Base-by-base conservation (phyloP, 1,139 yeast species). In the Pichia sp. region DNA sequence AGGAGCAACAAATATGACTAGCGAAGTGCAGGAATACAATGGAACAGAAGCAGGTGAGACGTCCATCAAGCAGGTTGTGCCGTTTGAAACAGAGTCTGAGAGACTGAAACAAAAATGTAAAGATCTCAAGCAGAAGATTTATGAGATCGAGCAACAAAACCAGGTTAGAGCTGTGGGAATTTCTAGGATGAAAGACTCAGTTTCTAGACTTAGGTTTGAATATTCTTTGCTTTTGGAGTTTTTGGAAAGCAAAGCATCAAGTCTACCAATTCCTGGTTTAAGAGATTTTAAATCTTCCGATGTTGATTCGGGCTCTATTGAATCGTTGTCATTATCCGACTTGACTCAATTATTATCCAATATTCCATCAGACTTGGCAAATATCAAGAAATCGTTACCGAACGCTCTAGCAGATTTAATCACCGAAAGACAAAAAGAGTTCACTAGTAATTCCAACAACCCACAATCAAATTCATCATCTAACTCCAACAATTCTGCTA, bases 201-300 rank as follows among this genome's bases (percentile, higher is more conserved):
- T 90, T 33, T 80, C 90, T 53, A 70, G 97, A 52, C 68, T 86
- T 44, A 76, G 95, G 48, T 71, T 88, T 38, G 97, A 92, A 60
- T 83, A 94, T 56, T 77, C 90, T 1, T 69, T 90, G 31, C 66
- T 92, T 42, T 65, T 90, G 42, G 97, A 92, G 59, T 72, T 87
- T 52, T 72, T 92, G 39, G 97, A 90, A 58, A 72, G 72, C 7
- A 69, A 81, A 47, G 73, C 75, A 0, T 40, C 49, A 5, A 49
- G 49, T 16, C 41, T 55, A 32, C 52, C 53, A 29, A 52, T 58
- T 33, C 57, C 62, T 3, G 49, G 54, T 33, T 39, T 55, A 4
- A 55, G 52, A 23, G 49, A 45, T 11, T 40, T 58, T 11, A 43
- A 46, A 3, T 47, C 58, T 1, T 50, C 47, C 2, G 59, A 56